Evolutionary conservation across 2,329 filamentous ascomycete genomes (phyloP), one percentile per base, ranked within the genome.

Genomic region (Fusarium xylarioides): DNA sequence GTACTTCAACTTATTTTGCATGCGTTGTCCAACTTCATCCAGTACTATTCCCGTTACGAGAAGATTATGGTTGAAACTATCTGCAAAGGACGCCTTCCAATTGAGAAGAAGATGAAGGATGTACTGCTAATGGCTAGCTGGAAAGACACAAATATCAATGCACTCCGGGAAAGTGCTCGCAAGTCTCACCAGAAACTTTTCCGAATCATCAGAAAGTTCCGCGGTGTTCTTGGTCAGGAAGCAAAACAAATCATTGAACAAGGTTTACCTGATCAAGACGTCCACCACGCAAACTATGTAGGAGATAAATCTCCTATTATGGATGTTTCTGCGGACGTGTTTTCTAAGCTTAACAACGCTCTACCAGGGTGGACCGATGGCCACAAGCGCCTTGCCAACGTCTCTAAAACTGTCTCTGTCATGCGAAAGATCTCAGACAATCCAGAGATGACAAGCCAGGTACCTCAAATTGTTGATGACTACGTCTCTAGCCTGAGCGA

Each of bases 61-160:
- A 85, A 86, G 64, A 84, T 88, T 10, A 89, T 95, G 12, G 83
- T 87, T 18, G 91, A 94, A 69, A 83, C 86, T 2, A 87, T 98
- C 40, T 83, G 84, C 26, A 89, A 89, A 49, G 93, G 91, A n/a
- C 90, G 94, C 62, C 84, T 86, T 11, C 86, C 88, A 0, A 87
- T 98, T n/a, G 95, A 98, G 80, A 97, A 95, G 82, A 91, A 94
- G 64, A 94, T 98, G 88, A 95, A 93, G 80, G 93, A 98, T 75
- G 91, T 98, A n/a, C 88, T 99, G 21, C 90, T 97, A 58, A 85
- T 99, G 76, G 95, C 95, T 12, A 98, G 95, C 81, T 99, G 97
- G 97, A 98, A 97, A 81, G 96, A 99, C 76, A 97, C 94, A 28
- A 99, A 98, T 78, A 97, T 99, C 70, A 92, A 92, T 53, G 93